Evolutionary conservation across 2,329 filamentous ascomycete genomes (phyloP).

Genomic region (Hirsutella rhossiliensis): DNA sequence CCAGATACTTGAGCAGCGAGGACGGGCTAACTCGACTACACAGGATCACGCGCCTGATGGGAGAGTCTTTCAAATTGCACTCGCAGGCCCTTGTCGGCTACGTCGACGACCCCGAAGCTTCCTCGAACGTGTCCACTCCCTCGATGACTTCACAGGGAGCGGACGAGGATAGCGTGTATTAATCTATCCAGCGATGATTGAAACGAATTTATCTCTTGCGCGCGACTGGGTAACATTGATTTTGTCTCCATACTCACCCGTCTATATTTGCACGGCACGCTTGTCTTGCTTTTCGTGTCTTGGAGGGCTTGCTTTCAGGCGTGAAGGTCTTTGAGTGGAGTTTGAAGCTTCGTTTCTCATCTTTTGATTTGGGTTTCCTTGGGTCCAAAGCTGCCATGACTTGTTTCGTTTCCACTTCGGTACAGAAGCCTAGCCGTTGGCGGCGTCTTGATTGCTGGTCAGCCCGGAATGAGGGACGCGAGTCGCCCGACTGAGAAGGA

Average conservation of each 20-base stretch:
- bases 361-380: not conserved
- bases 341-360: not conserved
- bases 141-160: constrained; percentile 62
- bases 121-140: constrained; percentile 56
- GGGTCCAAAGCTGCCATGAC: not conserved
- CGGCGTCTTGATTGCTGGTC: too few relatives aligned
- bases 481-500: too few relatives aligned
- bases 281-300: not conserved
- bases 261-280: not conserved
- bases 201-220: constrained; percentile 27
- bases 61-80: constrained; percentile 94
- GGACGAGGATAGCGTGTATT: constrained; percentile 62
- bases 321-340: not conserved
- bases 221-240: constrained; percentile 1
- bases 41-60: constrained; percentile 90
- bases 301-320: not conserved
- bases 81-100: constrained; percentile 90
- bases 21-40: constrained; percentile 6
- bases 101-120: constrained; percentile 68
- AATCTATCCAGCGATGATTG: constrained; percentile 36
- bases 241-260: constrained; percentile 8
- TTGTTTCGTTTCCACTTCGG: not conserved
- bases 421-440: too few relatives aligned
- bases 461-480: too few relatives aligned
- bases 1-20: not conserved